Conservation (phyloP, 2,329 filamentous ascomycete species). For the Diaporthe ampelina region DNA sequence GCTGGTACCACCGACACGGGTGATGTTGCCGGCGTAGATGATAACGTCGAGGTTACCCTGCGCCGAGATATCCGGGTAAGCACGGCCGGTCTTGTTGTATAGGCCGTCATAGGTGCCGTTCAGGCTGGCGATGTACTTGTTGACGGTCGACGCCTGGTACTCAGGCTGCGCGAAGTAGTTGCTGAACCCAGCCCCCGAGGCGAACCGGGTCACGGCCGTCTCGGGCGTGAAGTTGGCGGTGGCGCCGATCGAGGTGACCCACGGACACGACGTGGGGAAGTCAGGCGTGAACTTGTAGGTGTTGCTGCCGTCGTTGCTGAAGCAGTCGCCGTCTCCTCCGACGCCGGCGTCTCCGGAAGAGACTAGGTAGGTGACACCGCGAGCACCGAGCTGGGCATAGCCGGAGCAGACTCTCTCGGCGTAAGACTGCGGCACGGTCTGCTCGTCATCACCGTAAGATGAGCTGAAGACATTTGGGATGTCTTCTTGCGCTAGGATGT, state of each 20-base stretch:
- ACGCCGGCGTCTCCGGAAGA: conserved; percentile 71
- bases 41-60: conserved; percentile 55
- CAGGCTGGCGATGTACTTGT: conserved; percentile 54
- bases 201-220: conserved; percentile 46
- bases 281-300: conserved; percentile 68
- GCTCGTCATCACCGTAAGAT: conserved; percentile 78
- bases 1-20: conserved; percentile 63
- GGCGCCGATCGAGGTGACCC: conserved; percentile 76
- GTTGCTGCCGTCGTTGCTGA: conserved; percentile 70
- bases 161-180: conserved; percentile 50
- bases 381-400: conserved; percentile 73
- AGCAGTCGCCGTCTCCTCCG: conserved; percentile 63
- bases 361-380: conserved; percentile 75
- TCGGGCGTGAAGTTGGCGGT: conserved; percentile 54
- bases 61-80: conserved; percentile 63
- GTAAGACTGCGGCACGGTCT: conserved; percentile 71
- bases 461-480: conserved; percentile 73
- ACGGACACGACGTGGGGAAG: conserved; percentile 78
- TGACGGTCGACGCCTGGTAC: conserved; percentile 59
- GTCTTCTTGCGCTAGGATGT: conserved; percentile 66
- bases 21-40: conserved; percentile 50
- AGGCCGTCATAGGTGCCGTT: conserved; percentile 58
- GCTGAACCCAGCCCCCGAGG: conserved; percentile 52
- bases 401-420: conserved; percentile 70
- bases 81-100: conserved; percentile 61